A percentile compares a stretch with the other conserved stretches of the same genome.
phyloP scores from a whole-genome alignment of 2,329 filamentous ascomycete genomes.

The Cordyceps cateniannulata region DNA sequence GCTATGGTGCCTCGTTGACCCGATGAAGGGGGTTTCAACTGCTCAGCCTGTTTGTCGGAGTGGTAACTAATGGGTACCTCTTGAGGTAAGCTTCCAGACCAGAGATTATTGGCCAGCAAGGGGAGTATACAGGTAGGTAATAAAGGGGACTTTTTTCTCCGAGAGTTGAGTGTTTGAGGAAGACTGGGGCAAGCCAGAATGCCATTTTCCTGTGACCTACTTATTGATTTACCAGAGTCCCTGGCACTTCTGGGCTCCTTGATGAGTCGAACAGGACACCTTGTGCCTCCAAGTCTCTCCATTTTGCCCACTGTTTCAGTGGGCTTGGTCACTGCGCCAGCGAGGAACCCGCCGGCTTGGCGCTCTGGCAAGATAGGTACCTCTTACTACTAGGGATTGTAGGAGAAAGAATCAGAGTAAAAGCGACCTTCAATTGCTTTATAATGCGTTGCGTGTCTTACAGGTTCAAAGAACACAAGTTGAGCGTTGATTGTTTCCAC shows the following conservation, averaged over 20 bases:
- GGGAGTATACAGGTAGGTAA: no score
- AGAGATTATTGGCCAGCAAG: not conserved
- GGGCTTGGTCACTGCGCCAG: not conserved
- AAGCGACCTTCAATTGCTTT: no score
- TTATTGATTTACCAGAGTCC: not conserved
- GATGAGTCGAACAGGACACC: slow-evolving; percentile 6
- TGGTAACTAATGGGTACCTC: no score
- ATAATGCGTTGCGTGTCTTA: no score
- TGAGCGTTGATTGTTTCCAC: no score
- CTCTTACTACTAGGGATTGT: not conserved
- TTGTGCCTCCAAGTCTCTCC: not conserved
- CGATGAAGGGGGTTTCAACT: not conserved
- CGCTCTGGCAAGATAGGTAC: not conserved
- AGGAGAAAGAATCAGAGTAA: no score
- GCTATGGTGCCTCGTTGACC: not conserved
- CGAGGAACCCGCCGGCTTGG: not conserved
- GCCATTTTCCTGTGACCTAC: not conserved
- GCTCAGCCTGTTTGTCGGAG: not conserved
- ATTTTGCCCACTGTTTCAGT: not conserved
- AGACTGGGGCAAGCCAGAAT: not conserved
- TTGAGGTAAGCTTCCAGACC: no score
- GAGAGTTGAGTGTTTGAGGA: not conserved
- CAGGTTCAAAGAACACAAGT: no score
- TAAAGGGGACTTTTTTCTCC: no score
- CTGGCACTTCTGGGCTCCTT: not conserved